Base-by-base conservation (phyloP, 768 basidiomycete genomes). In the Phaffia australis region DNA sequence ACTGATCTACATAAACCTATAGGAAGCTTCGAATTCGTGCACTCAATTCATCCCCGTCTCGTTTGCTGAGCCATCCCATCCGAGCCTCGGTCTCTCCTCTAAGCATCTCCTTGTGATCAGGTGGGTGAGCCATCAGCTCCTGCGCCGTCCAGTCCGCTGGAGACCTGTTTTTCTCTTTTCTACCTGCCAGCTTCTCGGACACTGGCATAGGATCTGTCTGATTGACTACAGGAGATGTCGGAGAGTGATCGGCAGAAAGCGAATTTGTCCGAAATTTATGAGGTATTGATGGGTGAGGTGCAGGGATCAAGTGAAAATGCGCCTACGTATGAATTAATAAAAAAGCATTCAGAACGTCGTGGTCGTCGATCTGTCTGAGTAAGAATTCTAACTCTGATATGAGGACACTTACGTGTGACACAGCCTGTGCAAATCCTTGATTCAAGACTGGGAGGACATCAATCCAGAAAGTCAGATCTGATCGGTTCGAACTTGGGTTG, bases 41-140 rank as follows among this genome's bases (percentile, higher is more conserved):
- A 11, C 11, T 9, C 27, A 63, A 18, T 18, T 63, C 63, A 19
- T 23, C 25, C 5, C 63, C 63, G 5, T 54, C 52, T 19, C 63
- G 8, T 4, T 56, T 55, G 35, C 63, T 46, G 15, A 63, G 46
- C 21, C n/a, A 52, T 14, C 63, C 63, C 16, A 14, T 47, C 8
- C 63, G 25, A 18, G 49, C 49, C 3, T 23, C 23, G 15, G 32
- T 52, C 52, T 63, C 63, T 4, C 63, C 63, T 30, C 25, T 11
- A 25, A 63, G 52, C 63, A 63, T 63, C 51, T 63, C 63, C 18
- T 21, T 15, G 23, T 63, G 63, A 35, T 55, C 56, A 27, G 63
- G 63, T 50, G 63, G 63, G n/a, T 55, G 23, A 5, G 32, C 35
- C 49, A 51, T 49, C n/a, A 63, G 32, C 27, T 63, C 52, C 35